Evolutionary conservation across 2,329 filamentous ascomycete genomes (phyloP), one percentile per base, ranked within the genome.

Genomic region (Fusarium sp.): DNA sequence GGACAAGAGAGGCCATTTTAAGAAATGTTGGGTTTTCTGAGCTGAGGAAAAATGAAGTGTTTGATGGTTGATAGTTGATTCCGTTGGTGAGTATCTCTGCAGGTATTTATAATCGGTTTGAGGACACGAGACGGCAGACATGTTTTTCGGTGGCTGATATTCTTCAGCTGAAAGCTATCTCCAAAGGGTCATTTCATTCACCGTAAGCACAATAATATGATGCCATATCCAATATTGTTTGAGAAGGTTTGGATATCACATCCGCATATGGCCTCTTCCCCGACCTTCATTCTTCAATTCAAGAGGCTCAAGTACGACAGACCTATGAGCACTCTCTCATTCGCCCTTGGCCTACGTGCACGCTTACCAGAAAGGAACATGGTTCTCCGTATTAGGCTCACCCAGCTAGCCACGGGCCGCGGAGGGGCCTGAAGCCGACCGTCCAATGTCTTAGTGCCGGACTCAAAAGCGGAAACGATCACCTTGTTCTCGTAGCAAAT

Each of bases 241-340:
- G 20, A 28, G 24, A 41, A 55, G 24, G 20, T 18, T 39, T 41
- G 10, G 3, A 13, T 4, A 55, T 55, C 34, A 55, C 51, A 39
- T 41, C 51, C 24, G 34, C 51, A 55, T 55, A 15, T 28, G 24
- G 51, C 2, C 51, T 39, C 11, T n/a, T 28, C 34, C 34, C 14
- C 34, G 14, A 2, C 51, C 34, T 18, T 3, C 0, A n/a, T 28
- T 10, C 34, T 13, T 3, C 1, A 5, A 4, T 1, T 28, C 14
- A 8, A 39, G 20, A 22, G 34, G 51, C 10, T 39, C 8, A n/a
- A 22, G 11, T 39, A 28, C 34, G 20, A n/a, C 1, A 41, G 14
- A 0, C 24, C 24, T n/a, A 38, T 54, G 13, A 22, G 14, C 9
- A 17, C 0, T 13, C 24, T 17, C 10, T 7, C 24, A 28, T 22